These are phyloP conservation scores for Dendrostoma leiphaemia DNA, from an alignment of 2,329 filamentous ascomycete species.

Conservation along the genomic window DNA sequence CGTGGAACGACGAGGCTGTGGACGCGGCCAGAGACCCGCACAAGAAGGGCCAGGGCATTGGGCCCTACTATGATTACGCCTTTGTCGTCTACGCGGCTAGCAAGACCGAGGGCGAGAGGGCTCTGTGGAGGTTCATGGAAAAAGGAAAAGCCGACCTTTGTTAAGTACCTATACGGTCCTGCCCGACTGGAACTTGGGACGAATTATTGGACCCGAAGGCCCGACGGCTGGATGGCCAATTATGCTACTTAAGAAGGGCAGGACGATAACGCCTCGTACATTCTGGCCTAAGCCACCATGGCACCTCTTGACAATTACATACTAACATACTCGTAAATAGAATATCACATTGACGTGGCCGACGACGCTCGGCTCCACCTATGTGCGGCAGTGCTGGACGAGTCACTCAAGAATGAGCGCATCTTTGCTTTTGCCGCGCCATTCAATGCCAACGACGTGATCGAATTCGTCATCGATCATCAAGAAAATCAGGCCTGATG, in stretches of 20 bases:
- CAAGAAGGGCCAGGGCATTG: neutral
- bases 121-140: conserved; percentile 18
- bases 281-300: no score
- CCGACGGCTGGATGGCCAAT: neutral
- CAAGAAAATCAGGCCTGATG: neutral
- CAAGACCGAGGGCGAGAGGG: conserved; percentile 20
- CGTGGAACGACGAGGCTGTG: conserved; percentile 23
- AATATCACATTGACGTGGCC: neutral
- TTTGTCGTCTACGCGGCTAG: conserved; percentile 17
- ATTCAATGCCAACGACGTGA: neutral
- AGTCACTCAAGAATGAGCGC: conserved; percentile 6
- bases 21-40: neutral
- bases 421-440: neutral
- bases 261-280: neutral
- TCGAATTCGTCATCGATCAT: conserved; percentile 4
- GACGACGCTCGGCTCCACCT: conserved; percentile 7
- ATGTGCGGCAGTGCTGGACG: conserved; percentile 2
- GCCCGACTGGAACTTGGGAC: neutral
- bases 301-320: neutral
- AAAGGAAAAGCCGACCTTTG: conserved; percentile 18
- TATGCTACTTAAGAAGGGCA: neutral
- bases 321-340: neutral
- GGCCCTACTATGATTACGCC: neutral
- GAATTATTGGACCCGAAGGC: neutral
- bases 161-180: conserved; percentile 9